Evolutionary conservation across 2,329 filamentous ascomycete species (phyloP).

Genomic region (Fusarium armeniacum): DNA sequence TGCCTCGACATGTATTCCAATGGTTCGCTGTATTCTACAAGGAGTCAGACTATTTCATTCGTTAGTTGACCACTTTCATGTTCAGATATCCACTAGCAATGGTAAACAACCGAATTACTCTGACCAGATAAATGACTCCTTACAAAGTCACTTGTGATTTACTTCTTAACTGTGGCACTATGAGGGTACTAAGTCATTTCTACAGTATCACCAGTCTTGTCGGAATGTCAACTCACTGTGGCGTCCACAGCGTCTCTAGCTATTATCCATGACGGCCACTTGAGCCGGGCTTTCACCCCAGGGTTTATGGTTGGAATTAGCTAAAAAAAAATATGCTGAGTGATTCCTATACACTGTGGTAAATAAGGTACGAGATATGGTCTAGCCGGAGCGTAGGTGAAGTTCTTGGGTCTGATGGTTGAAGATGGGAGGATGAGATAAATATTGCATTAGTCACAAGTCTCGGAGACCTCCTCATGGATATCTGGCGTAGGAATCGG

Average conservation of each 20-base stretch:
- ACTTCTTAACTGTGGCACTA: slow-evolving; percentile 32
- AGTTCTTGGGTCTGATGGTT: too few relatives aligned
- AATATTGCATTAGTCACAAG: slow-evolving; percentile 5
- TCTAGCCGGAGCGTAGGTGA: too few relatives aligned
- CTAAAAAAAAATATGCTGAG: too few relatives aligned
- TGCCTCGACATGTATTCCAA: slow-evolving; percentile 40
- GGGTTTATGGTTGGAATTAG: too few relatives aligned
- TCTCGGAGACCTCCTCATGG: background rate
- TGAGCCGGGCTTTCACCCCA: too few relatives aligned
- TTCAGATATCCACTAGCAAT: background rate
- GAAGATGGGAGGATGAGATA: slow-evolving; percentile 15
- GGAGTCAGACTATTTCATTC: slow-evolving; percentile 10
- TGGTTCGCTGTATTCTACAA: slow-evolving; percentile 33
- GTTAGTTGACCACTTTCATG: background rate
- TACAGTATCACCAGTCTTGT: too few relatives aligned
- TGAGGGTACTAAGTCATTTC: too few relatives aligned
- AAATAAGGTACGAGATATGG: too few relatives aligned
- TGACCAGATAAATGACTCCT: background rate
- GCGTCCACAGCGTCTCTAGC: too few relatives aligned
- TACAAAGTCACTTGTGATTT: slow-evolving; percentile 15
- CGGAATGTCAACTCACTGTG: too few relatives aligned
- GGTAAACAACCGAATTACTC: background rate
- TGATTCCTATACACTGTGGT: too few relatives aligned
- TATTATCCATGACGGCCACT: too few relatives aligned
- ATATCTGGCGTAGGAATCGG: background rate